Percentiles rank a stretch among this genome's conserved stretches.
phyloP scores from a whole-genome alignment of 495 filamentous ascomycete genomes.

The Hyaloscypha variabilis region DNA sequence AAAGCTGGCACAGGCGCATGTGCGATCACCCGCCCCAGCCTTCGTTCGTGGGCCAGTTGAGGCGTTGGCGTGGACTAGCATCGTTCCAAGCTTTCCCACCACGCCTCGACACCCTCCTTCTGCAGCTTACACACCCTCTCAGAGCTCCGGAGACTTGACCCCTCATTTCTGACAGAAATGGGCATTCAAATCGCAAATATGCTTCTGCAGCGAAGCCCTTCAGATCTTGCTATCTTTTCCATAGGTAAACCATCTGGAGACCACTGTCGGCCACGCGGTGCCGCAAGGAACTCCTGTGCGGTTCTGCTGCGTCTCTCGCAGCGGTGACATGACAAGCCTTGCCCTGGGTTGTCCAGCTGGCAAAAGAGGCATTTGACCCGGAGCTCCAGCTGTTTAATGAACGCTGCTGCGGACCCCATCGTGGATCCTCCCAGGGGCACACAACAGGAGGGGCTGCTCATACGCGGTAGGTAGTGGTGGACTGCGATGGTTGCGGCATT shows the following conservation, averaged over 20 bases:
- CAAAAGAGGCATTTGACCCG: not conserved
- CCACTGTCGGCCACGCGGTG: too few species aligned
- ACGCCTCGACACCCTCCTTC: not conserved
- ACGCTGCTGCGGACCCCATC: not conserved
- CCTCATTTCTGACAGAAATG: constrained; percentile 1
- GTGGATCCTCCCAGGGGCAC: not conserved
- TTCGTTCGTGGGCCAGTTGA: not conserved
- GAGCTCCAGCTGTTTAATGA: not conserved
- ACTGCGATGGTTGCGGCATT: too few species aligned
- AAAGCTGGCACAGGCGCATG: not conserved
- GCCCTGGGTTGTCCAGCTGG: too few species aligned
- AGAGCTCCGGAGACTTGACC: not conserved
- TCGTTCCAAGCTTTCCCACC: not conserved
- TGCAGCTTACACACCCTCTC: not conserved
- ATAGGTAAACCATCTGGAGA: too few species aligned
- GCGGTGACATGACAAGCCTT: too few species aligned
- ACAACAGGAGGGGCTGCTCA: not conserved
- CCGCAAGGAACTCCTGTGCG: too few species aligned
- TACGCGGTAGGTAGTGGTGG: not conserved
- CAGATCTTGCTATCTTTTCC: too few species aligned
- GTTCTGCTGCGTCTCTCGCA: too few species aligned
- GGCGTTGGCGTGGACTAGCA: not conserved
- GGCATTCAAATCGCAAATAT: too few species aligned
- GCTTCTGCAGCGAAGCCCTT: too few species aligned
- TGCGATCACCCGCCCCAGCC: not conserved